Base-by-base conservation (phyloP, 495 filamentous ascomycete genomes). In the Zalerion maritima region DNA sequence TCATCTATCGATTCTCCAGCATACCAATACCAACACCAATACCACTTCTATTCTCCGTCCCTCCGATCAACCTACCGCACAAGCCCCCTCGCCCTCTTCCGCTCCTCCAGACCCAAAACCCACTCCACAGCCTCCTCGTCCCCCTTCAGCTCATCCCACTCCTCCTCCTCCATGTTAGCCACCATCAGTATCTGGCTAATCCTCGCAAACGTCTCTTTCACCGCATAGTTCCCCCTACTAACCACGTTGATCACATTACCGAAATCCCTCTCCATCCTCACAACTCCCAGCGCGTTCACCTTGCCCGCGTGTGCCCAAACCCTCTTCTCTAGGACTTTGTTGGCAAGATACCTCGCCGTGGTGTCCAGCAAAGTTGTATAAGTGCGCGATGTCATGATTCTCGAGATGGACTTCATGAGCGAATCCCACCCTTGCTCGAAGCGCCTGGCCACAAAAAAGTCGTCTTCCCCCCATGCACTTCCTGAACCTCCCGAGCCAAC, bases 91-190 rank as follows among this genome's bases (percentile, higher is more conserved):
- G 62, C 65, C 43, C 51, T 65, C 37, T 43, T 54, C 38, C 60
- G 58, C 47, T 71, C 67, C 24, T 71, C 67, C 37, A 60, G 54
- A 27, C 35, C 65, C 24, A 71, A 37, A n/a, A 69, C 57, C 67
- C 67, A 71, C 28, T 50, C 31, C 45, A 71, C 64, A 15, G 42
- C 60, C 15, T 52, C 62, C 8, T 63, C 61, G 4, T 43, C 55
- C 3, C 45, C 53, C 18, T 42, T 47, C 22, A 64, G 32, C 50
- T 87, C 87, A 28, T 85, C 82, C 82, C 86, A 94, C 54, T 97
- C 91, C 33, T 97, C 89, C 11, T 91, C 85, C 49, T 97, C 89
- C 85, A 94, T 92, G 36, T 86, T 86, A 45, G 92, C 81, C 3
- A 93, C 69, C 55, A 94, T 67, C 26, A 76, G 72, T 37, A 96